Percentiles rank a stretch among this genome's conserved stretches.
These are phyloP conservation scores for Leptodermis oblonga DNA, from an alignment of 257 asterid species.

Conservation along the genomic window DNA sequence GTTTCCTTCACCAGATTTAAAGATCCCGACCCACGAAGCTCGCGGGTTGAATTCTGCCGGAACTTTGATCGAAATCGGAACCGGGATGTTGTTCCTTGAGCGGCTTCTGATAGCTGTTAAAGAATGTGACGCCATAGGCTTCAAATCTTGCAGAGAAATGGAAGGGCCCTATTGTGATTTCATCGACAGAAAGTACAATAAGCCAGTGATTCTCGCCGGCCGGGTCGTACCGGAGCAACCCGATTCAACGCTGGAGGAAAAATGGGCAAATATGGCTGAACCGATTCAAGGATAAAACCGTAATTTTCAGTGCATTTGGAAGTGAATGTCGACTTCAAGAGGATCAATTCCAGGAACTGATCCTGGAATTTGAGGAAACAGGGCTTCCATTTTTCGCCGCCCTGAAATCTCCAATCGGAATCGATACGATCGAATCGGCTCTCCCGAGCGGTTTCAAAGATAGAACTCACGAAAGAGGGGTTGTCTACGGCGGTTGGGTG, in stretches of 20 bases:
- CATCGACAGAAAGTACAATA: neutral
- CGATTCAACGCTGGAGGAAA: neutral
- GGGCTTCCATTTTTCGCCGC: slow-evolving; percentile 28
- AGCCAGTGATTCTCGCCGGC: neutral
- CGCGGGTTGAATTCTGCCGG: no score
- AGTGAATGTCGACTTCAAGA: slow-evolving; percentile 31
- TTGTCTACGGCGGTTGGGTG: slow-evolving; percentile 28
- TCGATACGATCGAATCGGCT: slow-evolving; percentile 18
- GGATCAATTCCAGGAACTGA: slow-evolving; percentile 27
- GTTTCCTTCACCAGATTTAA: no score
- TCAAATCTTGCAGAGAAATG: slow-evolving; percentile 6
- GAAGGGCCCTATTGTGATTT: neutral
- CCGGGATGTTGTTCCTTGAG: no score
- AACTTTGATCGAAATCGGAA: no score
- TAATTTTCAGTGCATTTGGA: no score
- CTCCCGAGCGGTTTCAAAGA: slow-evolving; percentile 30
- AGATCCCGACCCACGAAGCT: no score
- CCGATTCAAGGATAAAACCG: no score
- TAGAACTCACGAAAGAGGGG: no score
- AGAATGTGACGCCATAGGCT: neutral
- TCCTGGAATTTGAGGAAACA: slow-evolving; percentile 28
- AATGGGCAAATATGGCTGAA: slow-evolving; percentile 1
- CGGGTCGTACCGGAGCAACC: slow-evolving; percentile 5
- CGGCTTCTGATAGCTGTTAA: no score
- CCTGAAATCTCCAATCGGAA: slow-evolving; percentile 28